phyloP scores from a whole-genome alignment of 164 flowering plant species.

The Sextonia rubra region DNA sequence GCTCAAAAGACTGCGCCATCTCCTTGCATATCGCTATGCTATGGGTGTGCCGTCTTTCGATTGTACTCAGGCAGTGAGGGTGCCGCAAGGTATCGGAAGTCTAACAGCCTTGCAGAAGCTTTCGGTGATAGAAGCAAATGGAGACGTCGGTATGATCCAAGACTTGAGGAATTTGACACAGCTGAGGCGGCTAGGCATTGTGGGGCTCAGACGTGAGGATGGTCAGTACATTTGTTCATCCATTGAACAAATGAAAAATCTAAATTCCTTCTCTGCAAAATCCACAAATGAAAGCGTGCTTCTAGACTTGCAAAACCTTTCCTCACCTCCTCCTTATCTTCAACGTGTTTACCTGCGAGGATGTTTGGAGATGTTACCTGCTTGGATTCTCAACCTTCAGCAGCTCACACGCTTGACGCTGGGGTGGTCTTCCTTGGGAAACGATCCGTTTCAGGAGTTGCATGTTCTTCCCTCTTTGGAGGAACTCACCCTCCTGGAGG shows the following conservation, averaged over 20 bases:
- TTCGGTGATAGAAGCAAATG: not conserved
- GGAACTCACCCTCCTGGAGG: not conserved
- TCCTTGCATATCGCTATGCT: not conserved
- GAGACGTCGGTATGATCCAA: not conserved
- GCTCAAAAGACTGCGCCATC: constrained; percentile 8
- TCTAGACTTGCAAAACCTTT: not conserved
- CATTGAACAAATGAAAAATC: not conserved
- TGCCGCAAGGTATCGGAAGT: not conserved
- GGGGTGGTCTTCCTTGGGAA: not conserved
- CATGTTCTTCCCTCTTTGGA: not conserved
- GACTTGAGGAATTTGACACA: constrained; percentile 1
- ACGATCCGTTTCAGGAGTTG: not conserved
- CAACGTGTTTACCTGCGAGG: not conserved
- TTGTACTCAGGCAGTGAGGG: not conserved
- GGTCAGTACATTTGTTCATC: not conserved
- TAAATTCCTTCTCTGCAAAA: not conserved
- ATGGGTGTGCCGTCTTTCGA: not conserved
- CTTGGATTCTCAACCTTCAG: not conserved
- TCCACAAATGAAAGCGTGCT: not conserved
- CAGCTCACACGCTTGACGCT: not conserved
- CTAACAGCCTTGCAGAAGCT: constrained; percentile 3
- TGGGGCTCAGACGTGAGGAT: not conserved
- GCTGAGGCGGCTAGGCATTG: constrained; percentile 1
- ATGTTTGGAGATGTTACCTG: not conserved
- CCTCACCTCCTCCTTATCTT: not conserved